These are phyloP conservation scores for Yamadazyma triangularis DNA, from an alignment of 1,139 yeast species.

Conservation along the genomic window DNA sequence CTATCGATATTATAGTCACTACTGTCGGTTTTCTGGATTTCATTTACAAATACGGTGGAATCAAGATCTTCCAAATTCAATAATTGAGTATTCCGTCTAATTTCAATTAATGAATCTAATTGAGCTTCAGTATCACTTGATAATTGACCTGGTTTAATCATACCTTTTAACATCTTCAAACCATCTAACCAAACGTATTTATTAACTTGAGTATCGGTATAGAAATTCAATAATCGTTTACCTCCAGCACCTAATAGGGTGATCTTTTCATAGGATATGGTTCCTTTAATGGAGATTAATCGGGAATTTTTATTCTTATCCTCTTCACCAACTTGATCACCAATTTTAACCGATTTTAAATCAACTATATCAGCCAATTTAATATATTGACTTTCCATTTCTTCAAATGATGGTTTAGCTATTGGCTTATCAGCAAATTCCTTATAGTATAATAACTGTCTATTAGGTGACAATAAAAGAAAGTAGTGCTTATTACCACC, in stretches of 20 bases:
- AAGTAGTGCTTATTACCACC: slow-evolving; percentile 40
- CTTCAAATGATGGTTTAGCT: slow-evolving; percentile 55
- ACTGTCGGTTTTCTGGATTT: slow-evolving; percentile 13
- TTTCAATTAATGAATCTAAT: slow-evolving; percentile 50
- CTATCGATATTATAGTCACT: slow-evolving; percentile 20
- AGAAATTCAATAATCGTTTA: slow-evolving; percentile 49
- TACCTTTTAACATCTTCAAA: slow-evolving; percentile 52
- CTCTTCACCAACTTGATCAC: slow-evolving; percentile 37
- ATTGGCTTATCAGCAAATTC: slow-evolving; percentile 49
- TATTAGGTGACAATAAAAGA: slow-evolving; percentile 68
- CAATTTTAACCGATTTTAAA: slow-evolving; percentile 41
- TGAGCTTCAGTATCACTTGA: slow-evolving; percentile 60
- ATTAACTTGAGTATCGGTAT: slow-evolving; percentile 66
- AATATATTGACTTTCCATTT: slow-evolving; percentile 32
- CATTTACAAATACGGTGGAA: slow-evolving; percentile 1
- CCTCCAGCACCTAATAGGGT: slow-evolving; percentile 40
- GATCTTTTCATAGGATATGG: slow-evolving; percentile 53
- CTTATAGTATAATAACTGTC: slow-evolving; percentile 57
- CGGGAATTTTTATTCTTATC: slow-evolving; percentile 32
- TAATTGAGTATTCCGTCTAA: slow-evolving; percentile 65
- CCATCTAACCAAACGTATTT: slow-evolving; percentile 82
- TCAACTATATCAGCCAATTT: slow-evolving; percentile 33
- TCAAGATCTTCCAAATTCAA: slow-evolving; percentile 41
- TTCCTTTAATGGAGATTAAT: slow-evolving; percentile 49
- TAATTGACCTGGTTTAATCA: slow-evolving; percentile 30